phyloP scores from a whole-genome alignment of 2,329 filamentous ascomycete species.

The Paraconiothyrium sp. region DNA sequence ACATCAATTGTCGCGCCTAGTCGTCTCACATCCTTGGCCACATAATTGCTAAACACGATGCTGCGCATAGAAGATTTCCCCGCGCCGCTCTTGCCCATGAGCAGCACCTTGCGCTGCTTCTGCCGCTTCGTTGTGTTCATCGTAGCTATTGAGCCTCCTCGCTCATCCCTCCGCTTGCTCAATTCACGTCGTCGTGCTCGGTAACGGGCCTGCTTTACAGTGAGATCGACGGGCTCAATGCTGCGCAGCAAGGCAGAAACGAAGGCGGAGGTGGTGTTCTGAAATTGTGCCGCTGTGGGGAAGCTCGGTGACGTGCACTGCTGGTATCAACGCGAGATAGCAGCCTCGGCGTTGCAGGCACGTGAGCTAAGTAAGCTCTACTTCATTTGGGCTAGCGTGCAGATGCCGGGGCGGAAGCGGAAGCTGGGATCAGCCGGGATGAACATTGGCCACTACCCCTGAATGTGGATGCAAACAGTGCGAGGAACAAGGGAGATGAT shows the following conservation, averaged over 20 bases:
- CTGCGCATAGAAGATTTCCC: slow-evolving; percentile 98
- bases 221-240: neutral
- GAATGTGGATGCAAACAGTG: neutral
- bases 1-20: slow-evolving; percentile 97
- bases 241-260: neutral
- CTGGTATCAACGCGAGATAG: neutral
- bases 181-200: neutral
- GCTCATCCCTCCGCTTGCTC: slow-evolving; percentile 4
- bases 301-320: slow-evolving; percentile 7
- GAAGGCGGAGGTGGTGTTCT: neutral
- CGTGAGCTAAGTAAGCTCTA: neutral
- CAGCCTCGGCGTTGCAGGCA: slow-evolving; percentile 3
- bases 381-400: neutral
- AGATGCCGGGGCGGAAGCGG: slow-evolving; percentile 4
- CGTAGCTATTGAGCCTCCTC: slow-evolving; percentile 8
- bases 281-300: neutral
- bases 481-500: neutral
- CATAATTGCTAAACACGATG: slow-evolving; percentile 99
- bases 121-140: slow-evolving; percentile 57
- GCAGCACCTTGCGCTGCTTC: slow-evolving; percentile 64
- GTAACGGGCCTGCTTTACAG: neutral
- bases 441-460: neutral
- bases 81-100: slow-evolving; percentile 91
- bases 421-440: slow-evolving; percentile 8
- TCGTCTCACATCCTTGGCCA: slow-evolving; percentile 91